Conservation (phyloP, 176 grass and related monocot genomes). For the Aechmea fasciata region DNA sequence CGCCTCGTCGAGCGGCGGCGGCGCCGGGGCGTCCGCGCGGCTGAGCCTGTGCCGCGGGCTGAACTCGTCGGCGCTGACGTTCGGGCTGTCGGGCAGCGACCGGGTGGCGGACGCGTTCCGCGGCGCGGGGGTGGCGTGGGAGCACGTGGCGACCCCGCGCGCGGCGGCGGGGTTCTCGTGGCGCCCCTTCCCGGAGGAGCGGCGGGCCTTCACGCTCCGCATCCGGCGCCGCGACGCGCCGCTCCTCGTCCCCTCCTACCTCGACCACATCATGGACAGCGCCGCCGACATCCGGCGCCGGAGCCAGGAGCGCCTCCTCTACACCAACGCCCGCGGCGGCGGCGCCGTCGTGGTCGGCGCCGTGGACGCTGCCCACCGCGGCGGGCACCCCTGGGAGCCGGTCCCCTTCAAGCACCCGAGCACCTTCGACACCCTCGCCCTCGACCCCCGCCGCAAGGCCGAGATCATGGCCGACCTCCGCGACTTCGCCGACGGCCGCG, state of each 20-base stretch:
- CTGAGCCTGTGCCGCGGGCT: conserved; percentile 63
- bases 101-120: conserved; percentile 52
- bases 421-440: conserved; percentile 88
- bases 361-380: conserved; percentile 48
- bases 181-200: conserved; percentile 82
- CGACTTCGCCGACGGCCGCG: conserved; percentile 45
- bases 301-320: conserved; percentile 70
- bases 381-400: conserved; percentile 61
- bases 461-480: conserved; percentile 68
- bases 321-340: conserved; percentile 70
- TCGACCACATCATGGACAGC: conserved; percentile 68
- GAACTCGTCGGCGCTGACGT: conserved; percentile 81
- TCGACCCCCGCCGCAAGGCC: conserved; percentile 48
- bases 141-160: conserved; percentile 78
- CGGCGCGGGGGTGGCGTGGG: conserved; percentile 64
- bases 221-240: conserved; percentile 52
- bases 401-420: conserved; percentile 92
- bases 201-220: conserved; percentile 81
- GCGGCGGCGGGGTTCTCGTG: conserved; percentile 57
- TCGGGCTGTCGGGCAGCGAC: conserved; percentile 76
- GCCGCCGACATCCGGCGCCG: conserved; percentile 50
- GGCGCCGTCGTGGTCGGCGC: neutral
- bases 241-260: conserved; percentile 45
- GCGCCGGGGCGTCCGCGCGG: conserved; percentile 19
- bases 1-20: neutral